Conservation (phyloP, 495 filamentous ascomycete genomes). For the Clavariopsis aquatica region DNA sequence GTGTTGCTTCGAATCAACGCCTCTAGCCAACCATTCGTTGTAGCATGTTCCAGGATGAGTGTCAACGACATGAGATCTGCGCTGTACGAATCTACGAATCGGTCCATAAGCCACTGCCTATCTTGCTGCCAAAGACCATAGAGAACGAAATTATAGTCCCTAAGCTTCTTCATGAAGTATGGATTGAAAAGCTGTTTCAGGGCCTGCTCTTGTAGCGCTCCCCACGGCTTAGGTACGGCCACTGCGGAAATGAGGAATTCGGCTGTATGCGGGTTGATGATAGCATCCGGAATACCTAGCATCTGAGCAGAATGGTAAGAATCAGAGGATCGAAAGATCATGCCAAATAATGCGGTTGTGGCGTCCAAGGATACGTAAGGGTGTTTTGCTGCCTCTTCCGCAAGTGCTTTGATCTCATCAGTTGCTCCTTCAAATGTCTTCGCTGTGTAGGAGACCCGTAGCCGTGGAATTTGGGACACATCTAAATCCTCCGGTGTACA, state of each 20-base stretch:
- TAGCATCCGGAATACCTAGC: constrained; percentile 57
- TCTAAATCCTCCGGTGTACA: constrained; percentile 72
- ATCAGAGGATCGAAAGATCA: constrained; percentile 52
- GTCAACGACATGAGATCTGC: constrained; percentile 73
- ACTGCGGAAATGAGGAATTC: constrained; percentile 80
- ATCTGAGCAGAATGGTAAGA: constrained; percentile 46
- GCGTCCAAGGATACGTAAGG: constrained; percentile 88
- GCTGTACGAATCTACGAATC: constrained; percentile 76
- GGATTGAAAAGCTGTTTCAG: constrained; percentile 62
- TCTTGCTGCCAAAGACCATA: constrained; percentile 88
- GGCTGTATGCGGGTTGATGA: constrained; percentile 67
- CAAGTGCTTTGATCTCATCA: constrained; percentile 67
- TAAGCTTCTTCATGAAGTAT: constrained; percentile 63
- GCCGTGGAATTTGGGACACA: constrained; percentile 74
- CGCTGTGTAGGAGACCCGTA: constrained; percentile 73
- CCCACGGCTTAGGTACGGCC: constrained; percentile 67
- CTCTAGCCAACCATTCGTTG: constrained; percentile 78
- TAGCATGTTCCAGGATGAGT: constrained; percentile 78
- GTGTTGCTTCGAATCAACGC: constrained; percentile 72
- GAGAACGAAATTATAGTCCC: constrained; percentile 79
- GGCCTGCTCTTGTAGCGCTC: constrained; percentile 61
- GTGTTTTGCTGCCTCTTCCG: constrained; percentile 74
- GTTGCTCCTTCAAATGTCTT: constrained; percentile 75
- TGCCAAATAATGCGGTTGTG: constrained; percentile 60
- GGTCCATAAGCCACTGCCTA: constrained; percentile 73